Conservation (phyloP, 2,329 filamentous ascomycete species). For the Biscogniauxia mediterranea region DNA sequence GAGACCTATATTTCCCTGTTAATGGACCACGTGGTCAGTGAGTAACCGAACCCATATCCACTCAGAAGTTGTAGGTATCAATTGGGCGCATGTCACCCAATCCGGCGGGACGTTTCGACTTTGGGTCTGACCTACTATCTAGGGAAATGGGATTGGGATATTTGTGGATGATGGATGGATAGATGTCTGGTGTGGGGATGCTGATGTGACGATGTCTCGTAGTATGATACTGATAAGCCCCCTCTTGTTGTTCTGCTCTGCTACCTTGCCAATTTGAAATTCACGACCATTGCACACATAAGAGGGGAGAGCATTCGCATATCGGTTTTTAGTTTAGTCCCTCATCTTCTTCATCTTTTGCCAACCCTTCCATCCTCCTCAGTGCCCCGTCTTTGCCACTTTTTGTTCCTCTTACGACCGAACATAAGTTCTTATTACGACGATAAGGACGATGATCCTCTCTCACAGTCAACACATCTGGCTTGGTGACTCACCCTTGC, state of each 20-base stretch:
- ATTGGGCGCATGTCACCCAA: constrained; percentile 9
- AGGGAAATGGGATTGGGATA: constrained; percentile 12
- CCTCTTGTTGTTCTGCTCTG: background rate
- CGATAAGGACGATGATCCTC: background rate
- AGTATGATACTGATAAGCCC: background rate
- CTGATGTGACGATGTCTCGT: background rate
- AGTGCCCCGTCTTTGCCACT: background rate
- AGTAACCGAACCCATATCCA: constrained; percentile 17
- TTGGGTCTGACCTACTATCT: constrained; percentile 17
- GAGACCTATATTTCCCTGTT: background rate
- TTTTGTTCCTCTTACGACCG: background rate
- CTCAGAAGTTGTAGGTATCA: constrained; percentile 14
- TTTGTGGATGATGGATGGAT: constrained; percentile 12
- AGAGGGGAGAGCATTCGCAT: background rate
- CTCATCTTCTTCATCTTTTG: background rate
- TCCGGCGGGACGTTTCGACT: constrained; percentile 19
- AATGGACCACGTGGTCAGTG: constrained; percentile 24
- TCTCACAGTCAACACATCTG: constrained; percentile 1
- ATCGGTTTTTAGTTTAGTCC: background rate
- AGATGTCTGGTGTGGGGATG: constrained; percentile 17
- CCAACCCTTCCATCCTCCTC: background rate
- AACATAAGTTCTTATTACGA: background rate
- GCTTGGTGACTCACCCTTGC: constrained; percentile 2
- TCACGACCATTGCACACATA: background rate
- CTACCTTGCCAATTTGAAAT: background rate